A percentile compares a stretch with the other conserved stretches of the same genome.
These are phyloP conservation scores for Lactarius hatsudake DNA, from an alignment of 768 basidiomycete genomes.

Conservation along the genomic window DNA sequence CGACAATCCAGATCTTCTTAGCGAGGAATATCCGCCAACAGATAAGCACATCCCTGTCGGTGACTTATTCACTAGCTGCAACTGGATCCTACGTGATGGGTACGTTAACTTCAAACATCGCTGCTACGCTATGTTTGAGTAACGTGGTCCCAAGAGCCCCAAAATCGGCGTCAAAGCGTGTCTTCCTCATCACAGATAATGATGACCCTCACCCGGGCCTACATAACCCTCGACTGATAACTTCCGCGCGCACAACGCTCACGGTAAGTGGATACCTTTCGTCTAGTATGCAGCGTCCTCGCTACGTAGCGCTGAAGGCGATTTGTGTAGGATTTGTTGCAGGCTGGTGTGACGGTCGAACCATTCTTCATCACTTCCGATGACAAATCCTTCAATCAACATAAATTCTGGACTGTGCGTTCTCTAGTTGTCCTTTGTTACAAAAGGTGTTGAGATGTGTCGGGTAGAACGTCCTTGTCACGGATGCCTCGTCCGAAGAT, in stretches of 20 bases:
- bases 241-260: slow-evolving; percentile 69
- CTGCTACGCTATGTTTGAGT: neutral
- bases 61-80: slow-evolving; percentile 88
- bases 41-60: slow-evolving; percentile 70
- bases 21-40: slow-evolving; percentile 60
- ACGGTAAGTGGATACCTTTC: slow-evolving; percentile 42
- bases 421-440: neutral
- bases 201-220: slow-evolving; percentile 67
- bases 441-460: slow-evolving; percentile 6
- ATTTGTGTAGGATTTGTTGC: slow-evolving; percentile 64
- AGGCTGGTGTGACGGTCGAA: slow-evolving; percentile 75
- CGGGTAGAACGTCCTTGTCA: slow-evolving; percentile 55
- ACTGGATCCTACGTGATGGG: slow-evolving; percentile 88
- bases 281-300: neutral
- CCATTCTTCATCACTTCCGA: slow-evolving; percentile 84
- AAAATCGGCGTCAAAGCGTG: slow-evolving; percentile 86
- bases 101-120: slow-evolving; percentile 33
- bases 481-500: slow-evolving; percentile 55
- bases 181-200: slow-evolving; percentile 91
- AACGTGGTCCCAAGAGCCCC: slow-evolving; percentile 52
- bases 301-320: neutral
- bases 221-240: slow-evolving; percentile 57
- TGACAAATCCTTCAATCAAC: slow-evolving; percentile 64
- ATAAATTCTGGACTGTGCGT: slow-evolving; percentile 74
- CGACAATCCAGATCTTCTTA: slow-evolving; percentile 57